These are phyloP conservation scores for Heliamphora exappendiculata DNA, from an alignment of 148 eudicot genomes.

Conservation along the genomic window DNA sequence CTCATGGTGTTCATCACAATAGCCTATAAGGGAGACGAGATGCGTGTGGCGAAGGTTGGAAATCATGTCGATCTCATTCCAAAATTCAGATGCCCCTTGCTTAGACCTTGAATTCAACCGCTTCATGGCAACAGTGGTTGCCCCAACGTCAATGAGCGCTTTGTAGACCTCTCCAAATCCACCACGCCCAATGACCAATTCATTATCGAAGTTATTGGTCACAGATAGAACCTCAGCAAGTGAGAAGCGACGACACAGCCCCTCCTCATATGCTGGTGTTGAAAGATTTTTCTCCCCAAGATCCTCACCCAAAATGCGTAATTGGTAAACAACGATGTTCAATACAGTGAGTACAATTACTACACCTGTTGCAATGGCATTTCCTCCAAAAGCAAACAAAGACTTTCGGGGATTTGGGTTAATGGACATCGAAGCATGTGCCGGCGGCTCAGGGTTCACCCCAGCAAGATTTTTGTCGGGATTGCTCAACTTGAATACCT, in stretches of 20 bases:
- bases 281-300: neutral
- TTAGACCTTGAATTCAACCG: conserved; percentile 23
- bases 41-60: conserved; percentile 28
- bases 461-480: conserved; percentile 34
- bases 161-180: conserved; percentile 40
- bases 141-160: conserved; percentile 19
- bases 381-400: neutral
- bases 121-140: conserved; percentile 25
- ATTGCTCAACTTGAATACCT: conserved; percentile 40
- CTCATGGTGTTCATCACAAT: conserved; percentile 23
- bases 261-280: conserved; percentile 8
- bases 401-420: neutral
- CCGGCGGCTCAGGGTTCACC: conserved; percentile 8
- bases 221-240: conserved; percentile 19
- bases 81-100: conserved; percentile 32
- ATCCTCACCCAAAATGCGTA: conserved; percentile 2
- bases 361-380: conserved; percentile 14
- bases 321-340: conserved; percentile 16
- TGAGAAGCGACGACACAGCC: conserved; percentile 19
- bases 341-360: neutral
- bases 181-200: conserved; percentile 22
- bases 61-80: conserved; percentile 28
- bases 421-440: neutral
- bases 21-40: conserved; percentile 34
- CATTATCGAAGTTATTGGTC: conserved; percentile 20